These are phyloP conservation scores for Mrakia gelida DNA, from an alignment of 768 basidiomycete genomes.

Conservation along the genomic window DNA sequence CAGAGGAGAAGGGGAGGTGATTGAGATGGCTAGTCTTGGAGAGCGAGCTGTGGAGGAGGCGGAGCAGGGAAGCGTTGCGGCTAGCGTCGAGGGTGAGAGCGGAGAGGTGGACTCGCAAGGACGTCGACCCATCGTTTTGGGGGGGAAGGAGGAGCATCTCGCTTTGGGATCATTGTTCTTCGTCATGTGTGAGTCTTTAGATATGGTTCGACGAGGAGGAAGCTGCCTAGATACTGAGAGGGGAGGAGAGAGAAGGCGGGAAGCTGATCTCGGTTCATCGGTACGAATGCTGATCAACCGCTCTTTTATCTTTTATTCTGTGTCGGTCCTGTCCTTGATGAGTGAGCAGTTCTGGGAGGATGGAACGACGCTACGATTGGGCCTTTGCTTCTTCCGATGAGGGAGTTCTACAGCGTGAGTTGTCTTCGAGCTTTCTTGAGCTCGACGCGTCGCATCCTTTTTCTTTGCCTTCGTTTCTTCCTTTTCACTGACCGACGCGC, in stretches of 20 bases:
- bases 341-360: slow-evolving; percentile 25
- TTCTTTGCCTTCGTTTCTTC: too few relatives aligned
- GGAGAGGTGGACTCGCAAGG: slow-evolving; percentile 18
- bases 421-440: background rate
- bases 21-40: background rate
- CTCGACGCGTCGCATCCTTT: background rate
- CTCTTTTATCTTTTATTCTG: too few relatives aligned
- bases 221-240: background rate
- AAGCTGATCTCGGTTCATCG: too few relatives aligned
- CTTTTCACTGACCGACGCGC: too few relatives aligned
- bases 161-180: slow-evolving; percentile 1
- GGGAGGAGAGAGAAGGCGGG: background rate
- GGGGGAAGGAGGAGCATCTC: background rate
- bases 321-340: background rate
- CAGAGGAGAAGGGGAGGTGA: background rate
- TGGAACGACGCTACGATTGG: slow-evolving; percentile 35
- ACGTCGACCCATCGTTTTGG: slow-evolving; percentile 9
- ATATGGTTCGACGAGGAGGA: too few relatives aligned
- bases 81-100: background rate
- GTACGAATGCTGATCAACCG: too few relatives aligned
- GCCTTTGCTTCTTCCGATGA: slow-evolving; percentile 35
- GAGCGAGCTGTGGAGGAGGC: background rate
- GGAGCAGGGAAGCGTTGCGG: background rate
- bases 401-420: slow-evolving; percentile 33
- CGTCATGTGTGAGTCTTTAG: slow-evolving; percentile 23